Evolutionary conservation across 345 rosid genomes (phyloP).

Genomic region (Citrus reticulata): DNA sequence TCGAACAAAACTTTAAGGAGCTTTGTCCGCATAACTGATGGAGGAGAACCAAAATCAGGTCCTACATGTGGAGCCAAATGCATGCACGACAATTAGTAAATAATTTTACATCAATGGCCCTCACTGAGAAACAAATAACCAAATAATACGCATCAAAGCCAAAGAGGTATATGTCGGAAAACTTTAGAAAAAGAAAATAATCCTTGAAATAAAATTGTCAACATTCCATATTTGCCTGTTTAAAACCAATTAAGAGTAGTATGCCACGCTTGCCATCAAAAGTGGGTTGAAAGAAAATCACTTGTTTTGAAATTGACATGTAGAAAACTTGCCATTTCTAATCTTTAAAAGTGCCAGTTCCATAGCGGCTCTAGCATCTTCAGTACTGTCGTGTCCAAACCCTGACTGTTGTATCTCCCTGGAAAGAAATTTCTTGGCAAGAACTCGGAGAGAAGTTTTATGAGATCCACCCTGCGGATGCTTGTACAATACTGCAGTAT

Average conservation of each 20-base stretch:
- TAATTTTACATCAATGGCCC: background rate
- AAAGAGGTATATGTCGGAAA: background rate
- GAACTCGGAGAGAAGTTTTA: constrained; percentile 81
- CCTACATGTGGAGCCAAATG: constrained; percentile 41
- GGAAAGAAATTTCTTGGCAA: constrained; percentile 75
- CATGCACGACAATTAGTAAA: constrained; percentile 10
- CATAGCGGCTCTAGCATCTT: constrained; percentile 93
- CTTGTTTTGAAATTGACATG: background rate
- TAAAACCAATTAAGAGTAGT: background rate
- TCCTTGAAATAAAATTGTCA: background rate
- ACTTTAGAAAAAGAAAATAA: background rate
- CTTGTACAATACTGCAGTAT: constrained; percentile 83
- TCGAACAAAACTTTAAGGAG: constrained; percentile 69
- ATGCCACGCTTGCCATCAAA: background rate
- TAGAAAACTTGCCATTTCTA: constrained; percentile 50
- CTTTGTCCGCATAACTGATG: constrained; percentile 54
- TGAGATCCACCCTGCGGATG: constrained; percentile 71
- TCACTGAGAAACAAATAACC: background rate
- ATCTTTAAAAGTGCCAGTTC: constrained; percentile 86
- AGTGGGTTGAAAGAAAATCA: background rate
- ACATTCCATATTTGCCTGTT: background rate
- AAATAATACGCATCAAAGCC: background rate
- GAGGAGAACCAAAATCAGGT: constrained; percentile 88
- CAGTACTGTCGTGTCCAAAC: constrained; percentile 81
- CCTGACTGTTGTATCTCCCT: constrained; percentile 79